Conservation (phyloP, 148 eudicot species). For the Silene uniflora region DNA sequence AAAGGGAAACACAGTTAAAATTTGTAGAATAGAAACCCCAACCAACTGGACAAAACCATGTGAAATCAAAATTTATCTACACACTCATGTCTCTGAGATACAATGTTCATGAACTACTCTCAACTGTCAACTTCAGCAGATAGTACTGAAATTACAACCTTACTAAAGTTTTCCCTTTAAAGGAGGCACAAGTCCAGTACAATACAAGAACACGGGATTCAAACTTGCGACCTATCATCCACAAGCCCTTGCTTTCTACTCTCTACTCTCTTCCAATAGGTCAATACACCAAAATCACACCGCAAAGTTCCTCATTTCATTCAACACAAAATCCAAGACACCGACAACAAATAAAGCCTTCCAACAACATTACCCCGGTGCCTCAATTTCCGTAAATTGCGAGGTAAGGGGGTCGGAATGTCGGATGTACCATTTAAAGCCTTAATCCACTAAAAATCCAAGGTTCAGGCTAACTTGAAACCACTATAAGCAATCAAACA, state of each 20-base stretch:
- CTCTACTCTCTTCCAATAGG: not conserved
- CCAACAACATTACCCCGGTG: no score
- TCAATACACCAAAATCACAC: not conserved
- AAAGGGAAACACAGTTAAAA: no score
- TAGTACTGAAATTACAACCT: not conserved
- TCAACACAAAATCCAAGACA: slow-evolving; percentile 8
- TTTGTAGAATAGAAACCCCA: no score
- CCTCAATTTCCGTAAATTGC: no score
- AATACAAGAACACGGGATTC: no score
- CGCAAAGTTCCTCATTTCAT: not conserved
- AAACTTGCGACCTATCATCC: no score
- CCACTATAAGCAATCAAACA: not conserved
- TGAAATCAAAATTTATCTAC: no score
- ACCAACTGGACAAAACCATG: no score
- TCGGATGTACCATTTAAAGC: no score
- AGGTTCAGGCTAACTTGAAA: not conserved
- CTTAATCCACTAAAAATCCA: not conserved
- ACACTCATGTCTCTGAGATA: no score
- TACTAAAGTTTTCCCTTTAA: not conserved
- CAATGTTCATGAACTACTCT: not conserved
- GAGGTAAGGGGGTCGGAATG: no score
- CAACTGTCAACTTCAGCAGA: not conserved
- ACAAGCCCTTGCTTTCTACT: no score
- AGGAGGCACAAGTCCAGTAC: not conserved
- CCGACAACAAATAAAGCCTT: not conserved